Evolutionary conservation across 2,329 filamentous ascomycete species (phyloP).

Genomic region (Mollisiaceae sp.): DNA sequence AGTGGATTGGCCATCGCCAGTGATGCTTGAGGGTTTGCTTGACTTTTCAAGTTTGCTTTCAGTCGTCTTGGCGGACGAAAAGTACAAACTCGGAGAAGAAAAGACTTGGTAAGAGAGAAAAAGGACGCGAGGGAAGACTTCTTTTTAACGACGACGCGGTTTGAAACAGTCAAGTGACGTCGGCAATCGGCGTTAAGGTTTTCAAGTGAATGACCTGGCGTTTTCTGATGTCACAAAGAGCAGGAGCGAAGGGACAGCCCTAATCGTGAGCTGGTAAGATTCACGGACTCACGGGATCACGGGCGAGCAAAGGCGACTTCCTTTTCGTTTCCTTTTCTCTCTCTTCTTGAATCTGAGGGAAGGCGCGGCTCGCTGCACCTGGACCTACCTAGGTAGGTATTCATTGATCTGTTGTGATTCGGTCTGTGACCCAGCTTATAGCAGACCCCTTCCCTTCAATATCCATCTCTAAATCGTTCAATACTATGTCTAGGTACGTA

Average conservation of each 20-base stretch:
- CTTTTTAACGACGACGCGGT: not conserved
- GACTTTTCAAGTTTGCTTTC: not conserved
- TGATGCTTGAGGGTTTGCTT: not conserved
- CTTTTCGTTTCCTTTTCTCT: not conserved
- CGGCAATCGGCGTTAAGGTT: not conserved
- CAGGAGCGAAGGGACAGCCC: not conserved
- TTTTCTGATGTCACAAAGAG: not conserved
- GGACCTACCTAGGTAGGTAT: not conserved
- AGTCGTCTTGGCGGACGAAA: not conserved
- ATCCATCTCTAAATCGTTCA: not conserved
- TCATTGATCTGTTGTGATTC: not conserved
- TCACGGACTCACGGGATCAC: no score
- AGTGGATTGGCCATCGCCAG: not conserved
- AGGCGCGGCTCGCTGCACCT: no score
- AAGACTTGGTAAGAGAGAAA: no score
- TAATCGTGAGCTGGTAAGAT: no score
- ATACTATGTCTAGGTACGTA: not conserved
- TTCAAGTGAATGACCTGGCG: not conserved
- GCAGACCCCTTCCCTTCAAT: not conserved
- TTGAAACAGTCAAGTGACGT: not conserved
- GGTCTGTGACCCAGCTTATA: not conserved
- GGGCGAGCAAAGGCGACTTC: not conserved
- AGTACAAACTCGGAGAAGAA: no score
- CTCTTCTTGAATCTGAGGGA: no score
- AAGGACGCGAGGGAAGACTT: not conserved